Percentiles rank a stretch among this genome's conserved stretches.
These are phyloP conservation scores for Mycena galopus DNA, from an alignment of 768 basidiomycete genomes.

Conservation along the genomic window DNA sequence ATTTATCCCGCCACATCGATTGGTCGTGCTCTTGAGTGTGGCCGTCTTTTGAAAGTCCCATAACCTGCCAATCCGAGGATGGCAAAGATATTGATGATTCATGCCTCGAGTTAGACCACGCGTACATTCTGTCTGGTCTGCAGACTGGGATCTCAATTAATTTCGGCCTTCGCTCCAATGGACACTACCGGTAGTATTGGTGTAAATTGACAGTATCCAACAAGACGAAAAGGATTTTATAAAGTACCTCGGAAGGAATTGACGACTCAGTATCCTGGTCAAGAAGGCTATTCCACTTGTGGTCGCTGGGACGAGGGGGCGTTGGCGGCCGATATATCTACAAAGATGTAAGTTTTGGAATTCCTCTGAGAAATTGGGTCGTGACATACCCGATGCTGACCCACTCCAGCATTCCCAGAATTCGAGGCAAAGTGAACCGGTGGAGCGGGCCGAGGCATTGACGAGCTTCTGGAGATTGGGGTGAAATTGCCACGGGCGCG, in stretches of 20 bases:
- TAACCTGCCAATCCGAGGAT: constrained; percentile 26
- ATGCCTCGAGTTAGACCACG: constrained; percentile 7
- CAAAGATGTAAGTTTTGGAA: neutral
- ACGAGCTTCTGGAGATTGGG: neutral
- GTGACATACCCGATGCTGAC: constrained; percentile 18
- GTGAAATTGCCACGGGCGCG: neutral
- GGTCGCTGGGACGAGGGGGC: constrained; percentile 26
- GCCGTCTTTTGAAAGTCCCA: neutral
- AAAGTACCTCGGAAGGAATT: constrained; percentile 9
- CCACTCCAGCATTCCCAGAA: neutral
- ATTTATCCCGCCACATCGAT: constrained; percentile 24
- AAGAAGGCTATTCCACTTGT: neutral
- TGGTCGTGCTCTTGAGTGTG: constrained; percentile 2
- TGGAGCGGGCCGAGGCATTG: constrained; percentile 25
- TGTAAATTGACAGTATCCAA: neutral
- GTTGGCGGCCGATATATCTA: constrained; percentile 36
- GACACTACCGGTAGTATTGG: neutral
- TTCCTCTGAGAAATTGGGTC: neutral
- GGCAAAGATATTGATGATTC: constrained; percentile 16
- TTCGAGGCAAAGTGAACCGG: constrained; percentile 28
- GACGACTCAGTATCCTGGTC: neutral
- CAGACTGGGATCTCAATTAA: neutral
- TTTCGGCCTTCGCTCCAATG: neutral
- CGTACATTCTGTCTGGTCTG: neutral
- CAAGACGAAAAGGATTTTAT: neutral